These are phyloP conservation scores for Cenchrus purpureus DNA, from an alignment of 176 grass and related monocot genomes.

Conservation along the genomic window DNA sequence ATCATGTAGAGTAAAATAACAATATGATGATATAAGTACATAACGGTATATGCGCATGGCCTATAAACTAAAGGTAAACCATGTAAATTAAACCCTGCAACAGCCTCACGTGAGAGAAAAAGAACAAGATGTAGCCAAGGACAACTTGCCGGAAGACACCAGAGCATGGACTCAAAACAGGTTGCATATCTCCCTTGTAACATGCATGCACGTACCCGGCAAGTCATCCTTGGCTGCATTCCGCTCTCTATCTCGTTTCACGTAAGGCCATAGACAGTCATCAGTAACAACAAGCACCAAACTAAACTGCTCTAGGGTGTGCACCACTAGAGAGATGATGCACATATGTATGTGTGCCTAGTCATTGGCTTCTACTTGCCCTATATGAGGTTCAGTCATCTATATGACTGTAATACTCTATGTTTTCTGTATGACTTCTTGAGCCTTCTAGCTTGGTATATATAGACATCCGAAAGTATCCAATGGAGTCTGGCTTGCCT, in stretches of 20 bases:
- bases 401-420: not conserved
- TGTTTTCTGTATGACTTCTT: constrained; percentile 31
- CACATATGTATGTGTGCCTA: constrained; percentile 20
- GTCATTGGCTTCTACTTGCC: constrained; percentile 4
- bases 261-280: constrained; percentile 40
- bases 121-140: constrained; percentile 80
- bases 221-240: constrained; percentile 96
- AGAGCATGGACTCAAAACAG: constrained; percentile 30
- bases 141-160: constrained; percentile 65
- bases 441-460: constrained; percentile 36
- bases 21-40: not conserved
- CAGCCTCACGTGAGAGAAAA: constrained; percentile 70
- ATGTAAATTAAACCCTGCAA: constrained; percentile 36
- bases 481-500: constrained; percentile 33
- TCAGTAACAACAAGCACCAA: constrained; percentile 19
- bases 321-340: not conserved
- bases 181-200: not conserved
- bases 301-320: constrained; percentile 14
- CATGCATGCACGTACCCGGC: constrained; percentile 41
- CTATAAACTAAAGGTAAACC: constrained; percentile 14
- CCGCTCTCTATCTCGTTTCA: constrained; percentile 63
- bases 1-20: not conserved
- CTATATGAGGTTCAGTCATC: not conserved
- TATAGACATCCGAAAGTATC: constrained; percentile 44
- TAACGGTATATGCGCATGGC: not conserved